A percentile compares a stretch with the other conserved stretches of the same genome.
phyloP scores from a whole-genome alignment of 345 rosid genomes.

The Eucalyptus erythrocorys region DNA sequence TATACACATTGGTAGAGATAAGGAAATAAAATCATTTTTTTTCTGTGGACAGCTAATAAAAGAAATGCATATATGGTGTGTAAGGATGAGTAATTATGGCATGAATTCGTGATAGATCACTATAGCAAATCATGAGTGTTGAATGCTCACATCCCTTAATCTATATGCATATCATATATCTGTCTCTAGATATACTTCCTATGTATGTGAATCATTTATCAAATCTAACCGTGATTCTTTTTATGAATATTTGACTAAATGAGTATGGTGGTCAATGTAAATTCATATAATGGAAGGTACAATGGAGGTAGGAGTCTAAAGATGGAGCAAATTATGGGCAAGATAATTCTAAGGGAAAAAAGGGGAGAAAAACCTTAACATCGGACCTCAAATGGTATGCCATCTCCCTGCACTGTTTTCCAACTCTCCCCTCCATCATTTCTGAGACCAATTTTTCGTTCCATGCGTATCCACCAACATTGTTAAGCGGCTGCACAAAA shows the following conservation, averaged over 20 bases:
- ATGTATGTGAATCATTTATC: not conserved
- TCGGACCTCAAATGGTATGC: slow-evolving; percentile 68
- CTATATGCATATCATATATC: not conserved
- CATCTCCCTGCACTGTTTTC: slow-evolving; percentile 81
- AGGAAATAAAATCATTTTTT: not conserved
- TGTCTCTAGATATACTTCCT: not conserved
- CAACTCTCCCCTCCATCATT: slow-evolving; percentile 40
- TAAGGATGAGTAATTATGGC: not conserved
- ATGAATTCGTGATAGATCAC: not conserved
- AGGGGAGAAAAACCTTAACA: slow-evolving; percentile 34
- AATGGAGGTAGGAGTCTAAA: not conserved
- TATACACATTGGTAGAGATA: not conserved
- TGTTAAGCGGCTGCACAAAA: slow-evolving; percentile 12
- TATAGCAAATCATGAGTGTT: not conserved
- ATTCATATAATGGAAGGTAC: not conserved
- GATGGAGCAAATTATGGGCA: not conserved
- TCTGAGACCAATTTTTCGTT: slow-evolving; percentile 53
- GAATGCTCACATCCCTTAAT: not conserved
- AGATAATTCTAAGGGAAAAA: not conserved
- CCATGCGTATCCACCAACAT: slow-evolving; percentile 37
- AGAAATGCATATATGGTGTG: not conserved
- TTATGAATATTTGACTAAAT: not conserved
- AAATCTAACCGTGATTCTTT: not conserved
- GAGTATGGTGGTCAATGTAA: not conserved
- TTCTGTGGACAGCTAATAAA: not conserved